These are phyloP conservation scores for Candida tetrigidarum DNA, from an alignment of 1,139 yeast genomes.

Conservation along the genomic window DNA sequence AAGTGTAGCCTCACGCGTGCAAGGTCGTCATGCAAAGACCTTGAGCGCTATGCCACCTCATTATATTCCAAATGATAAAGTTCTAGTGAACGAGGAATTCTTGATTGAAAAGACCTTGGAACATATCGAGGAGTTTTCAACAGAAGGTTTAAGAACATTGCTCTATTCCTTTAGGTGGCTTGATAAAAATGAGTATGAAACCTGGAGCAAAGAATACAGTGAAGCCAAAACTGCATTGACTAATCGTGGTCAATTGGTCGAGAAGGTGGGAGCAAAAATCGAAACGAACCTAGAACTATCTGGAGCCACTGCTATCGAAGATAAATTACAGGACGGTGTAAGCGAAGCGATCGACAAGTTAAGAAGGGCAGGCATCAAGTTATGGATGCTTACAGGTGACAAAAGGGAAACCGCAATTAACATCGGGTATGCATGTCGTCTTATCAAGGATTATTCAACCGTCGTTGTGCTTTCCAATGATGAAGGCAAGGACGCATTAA, in stretches of 20 bases:
- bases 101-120: constrained; percentile 83
- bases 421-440: constrained; percentile 92
- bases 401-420: constrained; percentile 97
- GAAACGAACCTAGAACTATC: constrained; percentile 69
- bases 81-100: constrained; percentile 75
- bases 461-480: constrained; percentile 75
- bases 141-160: constrained; percentile 91
- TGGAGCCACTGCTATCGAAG: constrained; percentile 98
- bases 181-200: constrained; percentile 56
- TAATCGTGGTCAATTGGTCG: constrained; percentile 69
- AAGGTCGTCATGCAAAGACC: background rate
- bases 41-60: constrained; percentile 6
- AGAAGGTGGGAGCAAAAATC: constrained; percentile 69
- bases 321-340: constrained; percentile 94
- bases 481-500: constrained; percentile 53
- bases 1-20: too few relatives aligned
- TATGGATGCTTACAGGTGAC: constrained; percentile 99
- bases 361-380: constrained; percentile 87
- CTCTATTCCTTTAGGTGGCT: constrained; percentile 83
- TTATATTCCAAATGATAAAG: constrained; percentile 60
- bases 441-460: constrained; percentile 91
- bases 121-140: constrained; percentile 91
- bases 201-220: constrained; percentile 69
- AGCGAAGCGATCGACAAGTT: constrained; percentile 92
- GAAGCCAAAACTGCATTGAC: constrained; percentile 78